Evolutionary conservation across 2,329 filamentous ascomycete genomes (phyloP), one percentile per base, ranked within the genome.

Genomic region (Gremmenia infestans): DNA sequence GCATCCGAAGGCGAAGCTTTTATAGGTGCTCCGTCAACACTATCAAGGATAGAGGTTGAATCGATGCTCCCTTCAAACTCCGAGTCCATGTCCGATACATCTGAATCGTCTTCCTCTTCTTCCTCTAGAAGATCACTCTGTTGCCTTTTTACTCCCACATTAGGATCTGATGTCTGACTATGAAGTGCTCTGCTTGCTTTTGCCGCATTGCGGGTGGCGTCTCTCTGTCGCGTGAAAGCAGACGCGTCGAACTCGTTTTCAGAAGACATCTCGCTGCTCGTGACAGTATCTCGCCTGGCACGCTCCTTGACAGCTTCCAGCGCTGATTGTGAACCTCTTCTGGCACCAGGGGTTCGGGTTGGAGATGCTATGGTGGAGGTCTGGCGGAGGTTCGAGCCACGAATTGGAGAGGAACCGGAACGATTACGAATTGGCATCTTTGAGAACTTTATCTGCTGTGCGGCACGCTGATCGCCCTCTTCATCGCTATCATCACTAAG

Each of bases 351-450:
- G 63, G 75, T 66, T 15, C 69, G 67, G 6, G 76, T 73, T 1
- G 92, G 92, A 49, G 93, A 97, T 0, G 90, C 96, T 11, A 90
- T 89, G 15, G 91, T 71, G 11, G 77, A 69, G 3, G 79, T 77
- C 57, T 86, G 84, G 46, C 79, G 78, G 25, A 83, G 72, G 57
- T 80, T 83, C 15, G 85, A 85, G 14, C 80, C 82, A 62, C 90
- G 86, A 39, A 89, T 85, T 3, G 93, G 93, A 48, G 93, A 97
- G 0, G 92, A 97, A 11, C 90, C 93, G 25, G 92, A 89, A 54
- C 93, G 85, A 63, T 85, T 85, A 32, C 92, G 83, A 45, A 96
- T 81, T 1, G 94, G 93, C 89, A 97, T 93, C 73, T 97, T 97
- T 49, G 88, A 85, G 72, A 99, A 99, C 68, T 93, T 92, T 70